Evolutionary conservation across 208 protist species (phyloP).

Genomic region (Wallacemonas sp.): DNA sequence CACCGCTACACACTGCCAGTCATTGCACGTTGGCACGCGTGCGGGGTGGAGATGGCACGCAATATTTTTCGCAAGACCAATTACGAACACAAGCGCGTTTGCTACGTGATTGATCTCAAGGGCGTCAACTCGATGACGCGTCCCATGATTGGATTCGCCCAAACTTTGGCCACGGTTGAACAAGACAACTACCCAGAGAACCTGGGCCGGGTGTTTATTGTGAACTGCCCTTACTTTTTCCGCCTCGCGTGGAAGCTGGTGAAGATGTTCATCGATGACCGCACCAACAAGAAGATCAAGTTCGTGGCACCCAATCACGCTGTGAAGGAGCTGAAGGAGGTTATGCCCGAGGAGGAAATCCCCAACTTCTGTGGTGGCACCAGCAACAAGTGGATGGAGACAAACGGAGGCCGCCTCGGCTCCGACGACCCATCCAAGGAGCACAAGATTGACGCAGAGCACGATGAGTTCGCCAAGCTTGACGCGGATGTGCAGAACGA

Average conservation of each 20-base stretch:
- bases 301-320: conserved; percentile 52
- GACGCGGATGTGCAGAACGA: conserved; percentile 15
- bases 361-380: conserved; percentile 77
- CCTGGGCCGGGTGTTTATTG: conserved; percentile 70
- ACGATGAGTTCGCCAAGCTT: conserved; percentile 14
- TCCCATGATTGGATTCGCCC: conserved; percentile 80
- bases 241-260: conserved; percentile 74
- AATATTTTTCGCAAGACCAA: conserved; percentile 42
- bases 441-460: conserved; percentile 19
- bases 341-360: conserved; percentile 72
- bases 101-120: conserved; percentile 71
- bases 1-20: conserved; percentile 52
- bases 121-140: conserved; percentile 64
- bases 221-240: conserved; percentile 81
- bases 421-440: conserved; percentile 58
- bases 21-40: conserved; percentile 72
- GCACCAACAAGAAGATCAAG: conserved; percentile 81
- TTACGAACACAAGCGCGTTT: conserved; percentile 67
- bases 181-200: conserved; percentile 91
- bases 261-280: conserved; percentile 79
- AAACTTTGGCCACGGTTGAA: conserved; percentile 68
- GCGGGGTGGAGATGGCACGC: conserved; percentile 70
- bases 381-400: conserved; percentile 68
- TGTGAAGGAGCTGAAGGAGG: conserved; percentile 44
- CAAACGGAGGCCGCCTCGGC: conserved; percentile 51